Conservation (phyloP, 805 yeast species). For the Cyberlindnera sargentensis region DNA sequence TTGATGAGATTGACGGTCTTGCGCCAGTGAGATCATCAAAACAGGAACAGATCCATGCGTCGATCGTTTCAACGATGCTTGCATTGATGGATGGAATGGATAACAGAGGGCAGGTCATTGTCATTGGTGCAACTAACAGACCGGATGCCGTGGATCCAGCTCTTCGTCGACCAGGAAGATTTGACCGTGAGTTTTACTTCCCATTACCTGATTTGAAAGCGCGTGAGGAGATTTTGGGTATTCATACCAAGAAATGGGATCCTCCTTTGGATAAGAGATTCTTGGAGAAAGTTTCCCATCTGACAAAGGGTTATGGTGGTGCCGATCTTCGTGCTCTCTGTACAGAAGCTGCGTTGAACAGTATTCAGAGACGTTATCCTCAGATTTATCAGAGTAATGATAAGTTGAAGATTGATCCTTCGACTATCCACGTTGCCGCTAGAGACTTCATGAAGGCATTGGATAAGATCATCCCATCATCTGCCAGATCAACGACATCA, state of each 20-base stretch:
- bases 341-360: slow-evolving; percentile 89
- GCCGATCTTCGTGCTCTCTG: slow-evolving; percentile 93
- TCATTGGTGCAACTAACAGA: slow-evolving; percentile 95
- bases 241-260: slow-evolving; percentile 86
- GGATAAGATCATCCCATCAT: slow-evolving; percentile 84
- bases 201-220: slow-evolving; percentile 84
- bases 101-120: slow-evolving; percentile 95
- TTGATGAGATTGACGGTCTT: slow-evolving; percentile 96
- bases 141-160: slow-evolving; percentile 99
- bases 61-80: slow-evolving; percentile 88
- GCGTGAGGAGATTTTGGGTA: slow-evolving; percentile 68
- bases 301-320: slow-evolving; percentile 97
- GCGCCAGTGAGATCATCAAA: slow-evolving; percentile 97
- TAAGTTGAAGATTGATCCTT: slow-evolving; percentile 68
- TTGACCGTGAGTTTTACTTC: slow-evolving; percentile 94
- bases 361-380: slow-evolving; percentile 89
- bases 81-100: slow-evolving; percentile 99
- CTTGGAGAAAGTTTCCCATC: slow-evolving; percentile 56
- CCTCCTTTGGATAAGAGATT: slow-evolving; percentile 60
- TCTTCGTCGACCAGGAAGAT: slow-evolving; percentile 91
- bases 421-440: slow-evolving; percentile 63
- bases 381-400: slow-evolving; percentile 78
- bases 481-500: slow-evolving; percentile 75
- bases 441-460: slow-evolving; percentile 82
- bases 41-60: slow-evolving; percentile 97